These are phyloP conservation scores for Trichophyton schoenleinii DNA, from an alignment of 2,329 filamentous ascomycete species.

Conservation along the genomic window DNA sequence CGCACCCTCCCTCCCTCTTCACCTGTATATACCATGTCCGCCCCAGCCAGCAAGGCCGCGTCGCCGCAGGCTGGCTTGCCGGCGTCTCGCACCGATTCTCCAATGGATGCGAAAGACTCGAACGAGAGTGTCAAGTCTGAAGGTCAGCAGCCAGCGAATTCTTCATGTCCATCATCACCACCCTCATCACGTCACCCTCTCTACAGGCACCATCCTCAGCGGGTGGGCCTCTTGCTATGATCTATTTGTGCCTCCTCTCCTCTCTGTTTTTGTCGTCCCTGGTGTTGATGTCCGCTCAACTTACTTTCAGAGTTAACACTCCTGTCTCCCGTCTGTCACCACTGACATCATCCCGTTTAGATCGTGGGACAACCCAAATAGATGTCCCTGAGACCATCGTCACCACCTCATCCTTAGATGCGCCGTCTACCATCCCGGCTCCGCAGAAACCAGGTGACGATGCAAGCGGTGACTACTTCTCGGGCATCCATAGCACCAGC, in stretches of 20 bases:
- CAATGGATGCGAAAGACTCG: slow-evolving; percentile 34
- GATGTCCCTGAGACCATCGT: slow-evolving; percentile 33
- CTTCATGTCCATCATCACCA: no score
- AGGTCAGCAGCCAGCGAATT: slow-evolving; percentile 21
- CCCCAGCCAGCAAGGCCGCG: slow-evolving; percentile 27
- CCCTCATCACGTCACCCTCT: neutral
- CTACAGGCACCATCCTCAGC: neutral
- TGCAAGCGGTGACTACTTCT: slow-evolving; percentile 53
- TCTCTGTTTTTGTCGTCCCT: neutral
- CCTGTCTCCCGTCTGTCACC: neutral
- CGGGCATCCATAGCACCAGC: slow-evolving; percentile 41
- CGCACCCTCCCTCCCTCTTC: neutral
- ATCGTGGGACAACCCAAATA: slow-evolving; percentile 14
- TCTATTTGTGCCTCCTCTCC: neutral
- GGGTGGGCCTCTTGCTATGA: neutral
- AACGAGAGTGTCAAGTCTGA: slow-evolving; percentile 22
- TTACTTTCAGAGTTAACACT: neutral
- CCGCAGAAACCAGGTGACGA: slow-evolving; percentile 45
- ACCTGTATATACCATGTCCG: slow-evolving; percentile 24
- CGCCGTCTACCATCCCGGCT: slow-evolving; percentile 54
- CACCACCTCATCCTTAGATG: slow-evolving; percentile 43
- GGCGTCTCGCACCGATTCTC: slow-evolving; percentile 25
- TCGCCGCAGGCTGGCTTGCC: slow-evolving; percentile 22
- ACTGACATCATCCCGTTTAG: slow-evolving; percentile 4
- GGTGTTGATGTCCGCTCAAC: neutral